Base-by-base conservation (phyloP, 306 rosid species). In the Ochetophila trinervis region DNA sequence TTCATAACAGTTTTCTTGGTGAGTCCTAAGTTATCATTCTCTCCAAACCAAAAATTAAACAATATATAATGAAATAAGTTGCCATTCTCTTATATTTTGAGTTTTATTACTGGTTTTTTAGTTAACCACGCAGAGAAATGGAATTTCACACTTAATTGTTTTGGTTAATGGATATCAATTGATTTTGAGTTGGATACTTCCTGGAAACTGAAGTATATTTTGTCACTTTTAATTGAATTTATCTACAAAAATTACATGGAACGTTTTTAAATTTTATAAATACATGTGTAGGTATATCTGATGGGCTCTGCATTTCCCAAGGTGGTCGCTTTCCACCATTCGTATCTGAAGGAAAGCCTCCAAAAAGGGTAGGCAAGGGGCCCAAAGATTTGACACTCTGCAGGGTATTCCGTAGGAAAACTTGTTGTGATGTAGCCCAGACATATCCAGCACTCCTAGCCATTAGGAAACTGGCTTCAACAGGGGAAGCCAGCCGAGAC, bases 321-420 rank as follows among this genome's bases (percentile, higher is more conserved):
- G 97, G 97, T 15, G 88, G 91, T 64, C 91, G 90, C 17, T 93
- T 90, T 70, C 87, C 88, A 22, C 83, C 91, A 45, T 93, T 93
- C 76, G 72, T 84, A 66, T 79, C 74, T 47, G 91, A 87, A 60
- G 96, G 97, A 37, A 84, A 71, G 75, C 81, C 91, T 75, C 99
- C 96, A 27, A 83, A 56, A 80, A 76, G 73, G 73, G 82, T 64
- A 17, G 72, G 48, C 68, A 80, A 73, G 72, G 97, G 94, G 76
- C 80, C 84, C 37, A 90, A 89, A 71, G 98, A 86, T 63, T 72
- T 93, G 83, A 84, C 85, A 17, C 87, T 93, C 64, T 93, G 99
- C 79, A 78, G 99, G 67, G 79, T 93, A 36, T 93, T 86, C 65
- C 90, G 90, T 71, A 82, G 76, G 76, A 81, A 69, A 67, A 93